Conservation (phyloP, 176 grass and related monocot genomes). For the Avena eriantha region DNA sequence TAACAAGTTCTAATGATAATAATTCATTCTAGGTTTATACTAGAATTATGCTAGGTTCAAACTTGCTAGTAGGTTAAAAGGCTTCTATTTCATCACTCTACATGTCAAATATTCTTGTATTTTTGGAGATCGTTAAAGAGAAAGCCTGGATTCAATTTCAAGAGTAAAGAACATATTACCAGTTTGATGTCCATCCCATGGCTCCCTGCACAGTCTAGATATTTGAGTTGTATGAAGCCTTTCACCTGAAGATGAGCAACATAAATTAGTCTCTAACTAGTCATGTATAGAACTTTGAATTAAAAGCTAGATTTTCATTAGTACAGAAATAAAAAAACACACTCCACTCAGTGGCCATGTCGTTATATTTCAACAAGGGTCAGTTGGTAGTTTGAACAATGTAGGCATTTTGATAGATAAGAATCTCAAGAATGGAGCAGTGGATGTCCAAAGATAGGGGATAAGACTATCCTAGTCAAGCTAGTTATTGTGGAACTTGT, state of each 20-base stretch:
- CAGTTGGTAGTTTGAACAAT: background rate
- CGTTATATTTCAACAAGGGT: too few relatives aligned
- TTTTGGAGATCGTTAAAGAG: background rate
- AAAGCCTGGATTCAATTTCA: background rate
- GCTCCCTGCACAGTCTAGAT: background rate
- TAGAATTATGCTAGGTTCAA: background rate
- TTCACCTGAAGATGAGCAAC: background rate
- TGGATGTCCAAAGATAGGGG: background rate
- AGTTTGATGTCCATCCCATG: background rate
- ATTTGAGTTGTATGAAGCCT: background rate
- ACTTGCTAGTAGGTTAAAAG: background rate
- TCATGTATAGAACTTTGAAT: background rate
- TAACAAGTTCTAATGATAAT: background rate
- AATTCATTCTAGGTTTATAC: background rate
- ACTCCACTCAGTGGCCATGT: background rate
- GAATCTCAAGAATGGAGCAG: too few relatives aligned
- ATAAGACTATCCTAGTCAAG: background rate
- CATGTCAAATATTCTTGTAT: background rate
- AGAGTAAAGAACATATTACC: background rate
- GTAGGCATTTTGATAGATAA: too few relatives aligned
- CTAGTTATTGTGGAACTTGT: background rate
- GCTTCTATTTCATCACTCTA: background rate
- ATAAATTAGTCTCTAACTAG: background rate
- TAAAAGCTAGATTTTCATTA: background rate
- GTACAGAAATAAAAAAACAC: background rate